Base-by-base conservation (phyloP, 1,284 basidiomycete genomes). In the Athelia sp. region DNA sequence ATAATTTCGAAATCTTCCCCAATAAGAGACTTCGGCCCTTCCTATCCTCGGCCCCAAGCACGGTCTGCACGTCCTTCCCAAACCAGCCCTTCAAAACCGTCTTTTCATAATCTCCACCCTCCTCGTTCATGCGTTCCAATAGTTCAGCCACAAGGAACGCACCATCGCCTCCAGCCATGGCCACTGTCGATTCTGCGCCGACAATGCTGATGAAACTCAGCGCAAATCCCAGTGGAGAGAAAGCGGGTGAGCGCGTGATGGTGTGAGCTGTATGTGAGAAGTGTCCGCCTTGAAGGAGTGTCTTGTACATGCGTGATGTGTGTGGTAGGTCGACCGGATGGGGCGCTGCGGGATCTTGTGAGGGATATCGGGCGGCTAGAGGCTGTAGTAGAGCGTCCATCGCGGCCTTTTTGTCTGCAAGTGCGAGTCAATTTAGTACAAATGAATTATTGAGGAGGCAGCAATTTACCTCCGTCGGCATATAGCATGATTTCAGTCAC, bases 211-310 rank as follows among this genome's bases (percentile, higher is more conserved):
- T 71, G 61, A 92, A 88, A 14, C 67, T 62, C 2, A 65, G 63
- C 0, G 86, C 83, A 52, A 93, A 87, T 1, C 63, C 63, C 1
- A 64, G 59, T 1, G 87, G 71, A 14, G 81, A 76, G 72, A 82
- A 87, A 3, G 63, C 60, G 1, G 68, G 56, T 1, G 73, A 64
- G 17, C 69, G 66, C 4, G 74, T 67, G 38, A 93, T 71, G 1
- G 73, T 55, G 42, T 76, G 75, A 2, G 80, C 77, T 0, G 74
- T 63, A 40, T 81, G 82, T 50, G 81, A 84, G 67, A 83, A 94
- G 64, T 93, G 91, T 0, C 92, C 92, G n/a, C 92, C 92, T 60
- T 93, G 88, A 0, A 95, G 74, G 11, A 94, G 79, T 1, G 82
- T 84, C 66, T 95, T 94, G 76, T 91, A 93, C 48, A 92, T 63